Evolutionary conservation across 129 eudicot genomes (phyloP), one percentile per base, ranked within the genome.

Genomic region (Smallanthus sonchifolius): DNA sequence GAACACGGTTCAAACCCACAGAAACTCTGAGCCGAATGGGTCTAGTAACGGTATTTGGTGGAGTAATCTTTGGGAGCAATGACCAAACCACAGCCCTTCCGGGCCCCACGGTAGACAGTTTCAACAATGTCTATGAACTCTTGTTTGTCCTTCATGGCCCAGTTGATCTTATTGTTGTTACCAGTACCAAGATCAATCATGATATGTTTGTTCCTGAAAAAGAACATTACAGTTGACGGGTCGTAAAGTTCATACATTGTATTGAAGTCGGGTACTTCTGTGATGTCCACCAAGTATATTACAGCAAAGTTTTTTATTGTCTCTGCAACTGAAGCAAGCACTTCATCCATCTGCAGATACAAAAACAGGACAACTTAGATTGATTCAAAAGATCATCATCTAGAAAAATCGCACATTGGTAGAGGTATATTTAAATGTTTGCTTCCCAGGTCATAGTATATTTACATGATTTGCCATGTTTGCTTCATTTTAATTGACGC

Each of bases 171-270:
- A 75, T 92, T 92, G 88, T 92, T 92, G 89, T 92, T 92, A 51
- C 96, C 96, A 2, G 96, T 92, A 19, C 96, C 96, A 61, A 92
- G 96, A 82, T 92, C 97, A 56, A 92, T 92, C 96, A 89, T 89
- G 30, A 87, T 87, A 79, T 89, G 96, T 59, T 89, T 92, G 94
- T 89, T 92, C 85, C 97, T 85, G 72, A 92, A 92, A 68, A 92
- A 92, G 88, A 92, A 89, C 97, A 92, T 89, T 10, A 87, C 77
- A 3, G 96, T 92, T 10, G 91, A 92, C 0, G 96, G 97, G 65
- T 88, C 95, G 15, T 90, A 93, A 60, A 93, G 80, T 62, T 93
- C 96, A 48, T 93, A 93, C 98, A 93, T 90, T n/a, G 96, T 90
- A 82, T 93, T 93, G 85, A 93, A 93, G 79, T 93, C 95, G 0